Conservation (phyloP, 1,284 basidiomycete species). For the Ustilago xerochloae region DNA sequence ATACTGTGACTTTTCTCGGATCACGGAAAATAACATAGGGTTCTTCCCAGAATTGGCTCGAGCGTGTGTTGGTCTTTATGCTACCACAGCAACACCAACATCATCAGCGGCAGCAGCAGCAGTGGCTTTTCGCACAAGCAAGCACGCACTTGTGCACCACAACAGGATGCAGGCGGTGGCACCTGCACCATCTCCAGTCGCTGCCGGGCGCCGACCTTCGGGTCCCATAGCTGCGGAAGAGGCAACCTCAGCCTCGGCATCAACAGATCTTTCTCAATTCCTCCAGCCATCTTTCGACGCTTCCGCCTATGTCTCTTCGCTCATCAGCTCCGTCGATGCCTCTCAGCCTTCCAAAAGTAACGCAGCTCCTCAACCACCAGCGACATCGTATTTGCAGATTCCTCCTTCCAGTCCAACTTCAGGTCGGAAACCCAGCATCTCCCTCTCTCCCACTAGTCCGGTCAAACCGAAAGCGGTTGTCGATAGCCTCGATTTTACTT, state of each 20-base stretch:
- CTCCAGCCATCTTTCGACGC: constrained; percentile 40
- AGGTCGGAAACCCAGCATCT: constrained; percentile 5
- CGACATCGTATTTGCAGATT: background rate
- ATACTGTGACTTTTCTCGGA: constrained; percentile 1
- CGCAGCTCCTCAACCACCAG: background rate
- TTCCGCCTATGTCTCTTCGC: constrained; percentile 13
- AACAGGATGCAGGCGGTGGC: background rate
- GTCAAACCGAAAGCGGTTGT: no score
- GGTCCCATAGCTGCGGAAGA: background rate
- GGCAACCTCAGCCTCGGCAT: background rate
- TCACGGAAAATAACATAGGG: background rate
- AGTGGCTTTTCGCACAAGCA: no score
- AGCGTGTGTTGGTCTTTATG: constrained; percentile 14
- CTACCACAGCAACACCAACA: constrained; percentile 7
- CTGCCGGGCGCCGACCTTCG: background rate
- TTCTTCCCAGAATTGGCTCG: constrained; percentile 13
- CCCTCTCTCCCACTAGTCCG: constrained; percentile 6
- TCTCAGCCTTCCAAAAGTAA: background rate
- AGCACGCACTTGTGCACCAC: no score
- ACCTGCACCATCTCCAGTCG: background rate
- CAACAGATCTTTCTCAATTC: constrained; percentile 29
- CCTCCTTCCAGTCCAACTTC: background rate
- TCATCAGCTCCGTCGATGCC: constrained; percentile 14
- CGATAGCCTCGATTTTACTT: no score
- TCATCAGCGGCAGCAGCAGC: no score